Percentiles rank a stretch among this genome's conserved stretches.
Evolutionary conservation across 2,329 filamentous ascomycete species (phyloP).

Genomic region (Apiospora phragmitis): DNA sequence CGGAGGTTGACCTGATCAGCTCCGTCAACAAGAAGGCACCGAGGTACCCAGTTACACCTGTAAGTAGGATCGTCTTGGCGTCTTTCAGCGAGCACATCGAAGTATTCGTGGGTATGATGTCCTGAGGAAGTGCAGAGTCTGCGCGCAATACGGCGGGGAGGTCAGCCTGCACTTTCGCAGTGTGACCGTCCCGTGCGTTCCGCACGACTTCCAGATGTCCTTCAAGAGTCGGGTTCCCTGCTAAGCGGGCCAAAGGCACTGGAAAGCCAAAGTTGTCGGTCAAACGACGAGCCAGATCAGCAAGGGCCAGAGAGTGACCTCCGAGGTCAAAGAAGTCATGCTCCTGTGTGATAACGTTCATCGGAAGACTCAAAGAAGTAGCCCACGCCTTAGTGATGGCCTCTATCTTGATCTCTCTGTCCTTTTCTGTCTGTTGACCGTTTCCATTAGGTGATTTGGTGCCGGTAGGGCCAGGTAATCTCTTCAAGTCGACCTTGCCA

Average conservation of each 20-base stretch:
- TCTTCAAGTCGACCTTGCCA: constrained; percentile 75
- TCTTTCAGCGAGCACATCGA: constrained; percentile 61
- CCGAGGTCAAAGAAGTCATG: constrained; percentile 82
- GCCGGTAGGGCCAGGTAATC: constrained; percentile 60
- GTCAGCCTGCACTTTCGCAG: constrained; percentile 73
- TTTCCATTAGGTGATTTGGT: constrained; percentile 50
- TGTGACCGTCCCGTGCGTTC: constrained; percentile 69
- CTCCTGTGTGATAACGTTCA: constrained; percentile 57
- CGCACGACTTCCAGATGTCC: constrained; percentile 74
- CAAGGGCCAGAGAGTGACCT: constrained; percentile 76
- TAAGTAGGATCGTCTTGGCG: constrained; percentile 69
- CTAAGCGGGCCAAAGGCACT: constrained; percentile 69
- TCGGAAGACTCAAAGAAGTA: constrained; percentile 64
- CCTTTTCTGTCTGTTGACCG: constrained; percentile 47
- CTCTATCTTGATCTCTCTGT: constrained; percentile 66
- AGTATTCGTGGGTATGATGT: constrained; percentile 60
- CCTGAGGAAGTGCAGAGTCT: constrained; percentile 67
- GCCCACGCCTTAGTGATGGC: constrained; percentile 74
- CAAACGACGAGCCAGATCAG: constrained; percentile 71
- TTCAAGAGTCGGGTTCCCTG: constrained; percentile 69
- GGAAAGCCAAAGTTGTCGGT: constrained; percentile 72
- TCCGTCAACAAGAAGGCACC: constrained; percentile 73
- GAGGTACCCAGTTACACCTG: constrained; percentile 74
- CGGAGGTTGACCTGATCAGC: constrained; percentile 66
- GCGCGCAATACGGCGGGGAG: constrained; percentile 67